Evolutionary conservation across 2,329 filamentous ascomycete genomes (phyloP).

Genomic region (Waltergamsia citrina): DNA sequence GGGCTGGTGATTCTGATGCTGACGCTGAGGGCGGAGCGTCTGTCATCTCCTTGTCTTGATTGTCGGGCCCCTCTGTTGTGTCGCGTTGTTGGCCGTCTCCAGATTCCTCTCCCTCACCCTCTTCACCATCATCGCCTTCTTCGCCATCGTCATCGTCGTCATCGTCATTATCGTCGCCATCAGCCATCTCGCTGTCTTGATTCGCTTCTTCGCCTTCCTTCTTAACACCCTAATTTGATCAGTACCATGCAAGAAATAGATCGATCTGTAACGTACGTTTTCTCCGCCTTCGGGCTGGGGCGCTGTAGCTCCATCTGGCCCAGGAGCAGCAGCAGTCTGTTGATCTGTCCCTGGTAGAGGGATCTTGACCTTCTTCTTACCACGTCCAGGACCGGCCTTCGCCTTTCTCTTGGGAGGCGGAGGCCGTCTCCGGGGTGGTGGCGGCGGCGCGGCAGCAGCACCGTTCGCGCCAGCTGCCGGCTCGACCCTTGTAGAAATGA

Average conservation of each 20-base stretch:
- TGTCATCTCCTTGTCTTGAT: slow-evolving; percentile 26
- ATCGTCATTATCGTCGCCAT: slow-evolving; percentile 36
- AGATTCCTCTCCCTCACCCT: slow-evolving; percentile 35
- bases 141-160: slow-evolving; percentile 38
- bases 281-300: slow-evolving; percentile 7
- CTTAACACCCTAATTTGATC: slow-evolving; percentile 30
- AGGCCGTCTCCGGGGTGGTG: slow-evolving; percentile 49
- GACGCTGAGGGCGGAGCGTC: slow-evolving; percentile 20
- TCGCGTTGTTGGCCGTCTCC: slow-evolving; percentile 33
- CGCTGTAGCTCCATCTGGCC: slow-evolving; percentile 21
- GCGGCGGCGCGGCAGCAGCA: slow-evolving; percentile 31
- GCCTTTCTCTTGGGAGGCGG: slow-evolving; percentile 74
- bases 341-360: slow-evolving; percentile 25
- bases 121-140: slow-evolving; percentile 36
- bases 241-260: slow-evolving; percentile 13
- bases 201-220: slow-evolving; percentile 32
- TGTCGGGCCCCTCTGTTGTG: slow-evolving; percentile 16
- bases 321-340: slow-evolving; percentile 15
- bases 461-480: slow-evolving; percentile 47
- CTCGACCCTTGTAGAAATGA: slow-evolving; percentile 53
- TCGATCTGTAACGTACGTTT: slow-evolving; percentile 4
- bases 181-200: slow-evolving; percentile 43
- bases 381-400: slow-evolving; percentile 66
- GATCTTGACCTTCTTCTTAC: slow-evolving; percentile 67
- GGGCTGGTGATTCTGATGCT: slow-evolving; percentile 10